phyloP scores from a whole-genome alignment of 805 yeast species.

The Lachancea lanzarotensis region DNA sequence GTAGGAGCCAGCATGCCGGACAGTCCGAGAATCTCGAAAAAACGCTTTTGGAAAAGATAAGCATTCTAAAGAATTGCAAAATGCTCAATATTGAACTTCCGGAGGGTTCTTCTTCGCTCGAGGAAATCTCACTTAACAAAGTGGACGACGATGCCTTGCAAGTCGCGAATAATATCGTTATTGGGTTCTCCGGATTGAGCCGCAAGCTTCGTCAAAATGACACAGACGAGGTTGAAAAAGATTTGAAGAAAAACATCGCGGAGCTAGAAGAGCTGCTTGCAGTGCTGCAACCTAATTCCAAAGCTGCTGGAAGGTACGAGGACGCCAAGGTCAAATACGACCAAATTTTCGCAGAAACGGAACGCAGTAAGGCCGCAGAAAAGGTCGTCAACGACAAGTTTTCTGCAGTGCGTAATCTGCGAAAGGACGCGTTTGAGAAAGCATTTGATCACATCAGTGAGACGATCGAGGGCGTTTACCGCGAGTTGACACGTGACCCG shows the following conservation, averaged over 20 bases:
- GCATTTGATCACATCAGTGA: constrained; percentile 74
- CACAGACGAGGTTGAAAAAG: constrained; percentile 26
- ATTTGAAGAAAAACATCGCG: constrained; percentile 37
- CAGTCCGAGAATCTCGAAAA: constrained; percentile 51
- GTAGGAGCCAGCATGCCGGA: constrained; percentile 33
- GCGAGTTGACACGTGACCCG: constrained; percentile 65
- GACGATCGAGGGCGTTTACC: constrained; percentile 68
- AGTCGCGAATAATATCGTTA: constrained; percentile 41
- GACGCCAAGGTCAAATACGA: constrained; percentile 58
- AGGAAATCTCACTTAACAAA: constrained; percentile 54
- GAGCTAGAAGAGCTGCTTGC: constrained; percentile 31
- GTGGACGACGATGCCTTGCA: constrained; percentile 35
- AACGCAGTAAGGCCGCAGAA: constrained; percentile 55
- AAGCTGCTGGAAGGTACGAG: constrained; percentile 67
- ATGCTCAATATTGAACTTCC: constrained; percentile 65
- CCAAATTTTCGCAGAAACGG: constrained; percentile 59
- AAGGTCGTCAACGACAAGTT: constrained; percentile 48
- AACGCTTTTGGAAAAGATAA: constrained; percentile 48
- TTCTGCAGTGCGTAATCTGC: constrained; percentile 48
- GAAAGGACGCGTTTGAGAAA: constrained; percentile 57
- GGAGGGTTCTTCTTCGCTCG: constrained; percentile 51
- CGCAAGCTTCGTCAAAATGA: constrained; percentile 37
- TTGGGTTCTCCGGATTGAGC: constrained; percentile 48
- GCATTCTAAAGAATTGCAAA: constrained; percentile 63
- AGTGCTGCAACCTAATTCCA: constrained; percentile 66